phyloP scores from a whole-genome alignment of 306 rosid genomes.

The Luffa acutangula region DNA sequence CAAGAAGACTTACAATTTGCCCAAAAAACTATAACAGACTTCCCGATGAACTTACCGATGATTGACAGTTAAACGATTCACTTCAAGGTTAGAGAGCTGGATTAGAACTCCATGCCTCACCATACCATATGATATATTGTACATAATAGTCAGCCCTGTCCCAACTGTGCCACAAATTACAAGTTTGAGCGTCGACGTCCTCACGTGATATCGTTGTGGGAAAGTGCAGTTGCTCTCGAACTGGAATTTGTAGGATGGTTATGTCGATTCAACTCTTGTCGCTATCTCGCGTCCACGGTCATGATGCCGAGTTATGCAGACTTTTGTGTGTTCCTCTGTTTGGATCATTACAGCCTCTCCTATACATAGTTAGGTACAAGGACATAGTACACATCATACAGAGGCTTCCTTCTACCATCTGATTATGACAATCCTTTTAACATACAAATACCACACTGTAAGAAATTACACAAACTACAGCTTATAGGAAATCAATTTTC shows the following conservation, averaged over 20 bases:
- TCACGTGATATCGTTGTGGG: neutral
- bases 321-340: neutral
- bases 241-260: neutral
- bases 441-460: slow-evolving; percentile 5
- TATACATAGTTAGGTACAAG: neutral
- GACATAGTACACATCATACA: neutral
- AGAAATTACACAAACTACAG: neutral
- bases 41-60: neutral
- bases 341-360: neutral
- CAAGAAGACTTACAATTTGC: slow-evolving; percentile 76
- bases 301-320: neutral
- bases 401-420: neutral
- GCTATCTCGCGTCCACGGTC: neutral
- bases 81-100: neutral
- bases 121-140: neutral
- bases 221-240: neutral
- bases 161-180: neutral
- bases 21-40: slow-evolving; percentile 50
- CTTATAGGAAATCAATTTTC: neutral
- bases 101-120: neutral
- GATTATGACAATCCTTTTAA: neutral
- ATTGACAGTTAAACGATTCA: neutral
- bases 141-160: neutral
- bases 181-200: neutral
- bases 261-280: neutral